Evolutionary conservation across 495 filamentous ascomycete genomes (phyloP).

Genomic region (Neurospora sp.): DNA sequence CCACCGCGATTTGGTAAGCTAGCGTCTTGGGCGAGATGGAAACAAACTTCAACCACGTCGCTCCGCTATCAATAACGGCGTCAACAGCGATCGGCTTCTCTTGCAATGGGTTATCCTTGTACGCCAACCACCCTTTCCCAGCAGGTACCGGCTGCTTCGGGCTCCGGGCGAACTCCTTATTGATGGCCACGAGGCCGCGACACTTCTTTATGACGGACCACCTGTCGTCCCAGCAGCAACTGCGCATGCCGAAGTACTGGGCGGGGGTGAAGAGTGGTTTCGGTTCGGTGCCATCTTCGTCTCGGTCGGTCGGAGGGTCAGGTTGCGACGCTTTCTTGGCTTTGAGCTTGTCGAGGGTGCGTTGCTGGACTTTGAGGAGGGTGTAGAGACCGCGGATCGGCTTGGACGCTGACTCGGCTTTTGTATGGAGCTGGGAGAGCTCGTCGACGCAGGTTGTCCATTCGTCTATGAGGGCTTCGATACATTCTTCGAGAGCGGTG

Average conservation of each 20-base stretch:
- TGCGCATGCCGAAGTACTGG: conserved; percentile 19
- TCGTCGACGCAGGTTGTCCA: conserved; percentile 20
- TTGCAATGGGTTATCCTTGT: conserved; percentile 18
- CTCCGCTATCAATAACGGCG: conserved; percentile 23
- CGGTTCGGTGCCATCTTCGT: not conserved
- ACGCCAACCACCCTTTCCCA: conserved; percentile 14
- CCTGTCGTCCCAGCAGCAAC: conserved; percentile 21
- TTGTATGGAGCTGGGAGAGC: conserved; percentile 14
- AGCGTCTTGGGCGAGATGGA: conserved; percentile 18
- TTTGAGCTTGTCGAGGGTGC: conserved; percentile 16
- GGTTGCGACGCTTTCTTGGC: conserved; percentile 6
- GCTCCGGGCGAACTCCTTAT: conserved; percentile 23
- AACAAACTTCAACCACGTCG: conserved; percentile 25
- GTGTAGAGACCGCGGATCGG: conserved; percentile 14
- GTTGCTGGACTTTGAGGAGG: conserved; percentile 22
- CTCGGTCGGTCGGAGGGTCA: not conserved
- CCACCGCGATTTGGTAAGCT: conserved; percentile 20
- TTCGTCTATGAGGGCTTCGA: conserved; percentile 12
- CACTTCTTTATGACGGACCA: conserved; percentile 24
- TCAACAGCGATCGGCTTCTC: conserved; percentile 18
- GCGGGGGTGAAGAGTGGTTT: conserved; percentile 9
- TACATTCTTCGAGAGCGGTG: conserved; percentile 3
- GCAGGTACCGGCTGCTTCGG: conserved; percentile 12
- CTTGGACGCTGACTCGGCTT: conserved; percentile 3
- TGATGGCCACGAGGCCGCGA: conserved; percentile 19